Evolutionary conservation across 768 basidiomycete species (phyloP).

Genomic region (Lactarius deliciosus): DNA sequence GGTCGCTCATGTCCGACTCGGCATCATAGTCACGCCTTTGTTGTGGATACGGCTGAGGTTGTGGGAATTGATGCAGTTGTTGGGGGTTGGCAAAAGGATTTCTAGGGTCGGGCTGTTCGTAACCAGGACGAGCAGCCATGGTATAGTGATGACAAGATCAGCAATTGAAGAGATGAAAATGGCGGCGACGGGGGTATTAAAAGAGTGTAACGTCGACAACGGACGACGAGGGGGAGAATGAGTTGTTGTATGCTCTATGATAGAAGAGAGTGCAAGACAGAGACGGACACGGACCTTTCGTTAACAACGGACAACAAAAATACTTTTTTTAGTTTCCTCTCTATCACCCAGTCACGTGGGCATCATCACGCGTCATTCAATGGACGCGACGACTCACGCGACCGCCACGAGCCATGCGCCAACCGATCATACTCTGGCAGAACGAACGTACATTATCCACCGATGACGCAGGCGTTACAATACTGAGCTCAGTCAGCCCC

Average conservation of each 20-base stretch:
- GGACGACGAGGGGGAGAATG: conserved; percentile 8
- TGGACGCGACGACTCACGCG: background rate
- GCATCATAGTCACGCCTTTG: conserved; percentile 31
- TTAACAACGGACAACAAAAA: background rate
- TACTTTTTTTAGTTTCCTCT: background rate
- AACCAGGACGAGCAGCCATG: conserved; percentile 40
- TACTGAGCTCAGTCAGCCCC: conserved; percentile 20
- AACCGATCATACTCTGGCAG: conserved; percentile 28
- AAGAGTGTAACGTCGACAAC: conserved; percentile 24
- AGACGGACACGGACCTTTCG: background rate
- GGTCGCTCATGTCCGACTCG: conserved; percentile 30
- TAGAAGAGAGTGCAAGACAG: background rate
- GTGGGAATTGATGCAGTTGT: conserved; percentile 31
- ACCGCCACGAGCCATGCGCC: conserved; percentile 11
- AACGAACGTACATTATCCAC: conserved; percentile 4
- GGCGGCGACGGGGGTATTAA: conserved; percentile 20
- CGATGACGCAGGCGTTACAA: conserved; percentile 27
- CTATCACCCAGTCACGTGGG: conserved; percentile 6
- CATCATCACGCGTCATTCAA: background rate
- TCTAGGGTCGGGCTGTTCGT: conserved; percentile 36
- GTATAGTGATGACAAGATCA: conserved; percentile 19
- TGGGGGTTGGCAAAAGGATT: conserved; percentile 36
- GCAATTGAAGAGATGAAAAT: conserved; percentile 15
- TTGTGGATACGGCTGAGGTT: conserved; percentile 21
- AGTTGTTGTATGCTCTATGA: conserved; percentile 8